Conservation (phyloP, 2,329 filamentous ascomycete genomes). For the Penicillium freii region DNA sequence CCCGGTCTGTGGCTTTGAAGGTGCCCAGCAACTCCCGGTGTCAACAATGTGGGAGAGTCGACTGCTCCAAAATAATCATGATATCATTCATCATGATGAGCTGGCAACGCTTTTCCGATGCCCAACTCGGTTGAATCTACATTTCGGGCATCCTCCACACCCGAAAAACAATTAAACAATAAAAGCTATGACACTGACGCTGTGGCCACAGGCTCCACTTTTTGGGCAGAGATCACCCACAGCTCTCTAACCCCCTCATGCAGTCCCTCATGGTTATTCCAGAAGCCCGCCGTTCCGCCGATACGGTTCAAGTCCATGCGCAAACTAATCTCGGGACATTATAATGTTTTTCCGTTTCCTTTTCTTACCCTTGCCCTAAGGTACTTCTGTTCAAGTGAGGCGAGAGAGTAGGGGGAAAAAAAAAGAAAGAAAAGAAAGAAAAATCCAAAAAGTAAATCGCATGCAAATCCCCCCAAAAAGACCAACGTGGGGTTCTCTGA, state of each 20-base stretch:
- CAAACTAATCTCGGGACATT: slow-evolving; percentile 10
- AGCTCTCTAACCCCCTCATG: slow-evolving; percentile 16
- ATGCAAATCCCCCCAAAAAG: neutral
- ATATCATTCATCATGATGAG: slow-evolving; percentile 9
- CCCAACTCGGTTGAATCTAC: slow-evolving; percentile 8
- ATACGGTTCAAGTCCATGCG: slow-evolving; percentile 18
- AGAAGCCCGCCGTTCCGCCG: slow-evolving; percentile 21
- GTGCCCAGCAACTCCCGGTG: slow-evolving; percentile 2
- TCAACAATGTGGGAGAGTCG: neutral
- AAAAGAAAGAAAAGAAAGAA: neutral
- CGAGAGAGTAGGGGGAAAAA: neutral
- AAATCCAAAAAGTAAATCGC: neutral
- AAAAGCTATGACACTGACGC: slow-evolving; percentile 7
- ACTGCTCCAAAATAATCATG: slow-evolving; percentile 1
- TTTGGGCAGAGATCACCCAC: slow-evolving; percentile 24
- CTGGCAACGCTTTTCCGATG: slow-evolving; percentile 13
- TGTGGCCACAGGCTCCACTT: slow-evolving; percentile 15
- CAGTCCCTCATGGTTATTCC: slow-evolving; percentile 22
- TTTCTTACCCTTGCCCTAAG: slow-evolving; percentile 2
- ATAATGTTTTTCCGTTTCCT: slow-evolving; percentile 4
- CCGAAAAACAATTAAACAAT: neutral
- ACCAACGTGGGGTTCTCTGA: slow-evolving; percentile 28
- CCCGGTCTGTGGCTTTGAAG: slow-evolving; percentile 21
- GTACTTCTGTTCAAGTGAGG: slow-evolving; percentile 6
- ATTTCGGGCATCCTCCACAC: slow-evolving; percentile 6